Base-by-base conservation (phyloP, 768 basidiomycete genomes). In the Serendipita indica region DNA sequence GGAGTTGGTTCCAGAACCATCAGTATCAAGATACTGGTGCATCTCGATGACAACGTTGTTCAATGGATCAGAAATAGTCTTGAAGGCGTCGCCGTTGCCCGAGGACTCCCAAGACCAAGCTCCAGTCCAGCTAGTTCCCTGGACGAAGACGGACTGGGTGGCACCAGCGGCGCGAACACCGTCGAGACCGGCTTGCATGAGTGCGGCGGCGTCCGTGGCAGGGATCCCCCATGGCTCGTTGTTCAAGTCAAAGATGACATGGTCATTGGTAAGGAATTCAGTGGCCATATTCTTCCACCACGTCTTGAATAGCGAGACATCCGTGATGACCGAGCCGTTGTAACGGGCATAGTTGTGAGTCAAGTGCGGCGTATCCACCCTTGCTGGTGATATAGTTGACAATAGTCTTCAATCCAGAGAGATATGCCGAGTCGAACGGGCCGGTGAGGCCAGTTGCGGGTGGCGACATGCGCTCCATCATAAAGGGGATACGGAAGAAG, bases 21-120 rank as follows among this genome's bases (percentile, higher is more conserved):
- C 81, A 34, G 75, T 76, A 67, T 82, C 82, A 63, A 83, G 80
- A 71, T 83, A 83, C 66, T 83, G 80, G 67, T 83, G 81, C 79
- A 82, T 82, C 65, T 83, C 79, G 77, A 64, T 2, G 18, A 57
- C 49, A 20, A 30, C n/a, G 22, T 54, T 54, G 32, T 30, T 28
- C 49, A 54, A 33, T 5, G 49, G 79, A 64, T 83, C 81, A 43
- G 69, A 72, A 69, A 83, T 72, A 22, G 70, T 70, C 18, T 69
- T 72, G 65, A 81, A 81, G 46, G 70, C 78, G 13, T 68, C 73
- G 34, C 71, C 69, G 67, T 82, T 81, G 18, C 81, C 80, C 22
- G 79, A 80, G n/a, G 74, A 72, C 5, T 69, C 71, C 80, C 80
- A 81, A 12, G 77, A 75, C 79, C 79, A 80, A 35, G 80, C 80